A percentile compares a stretch with the other conserved stretches of the same genome.
phyloP scores from a whole-genome alignment of 352 stramenopile species.

The Phytophthora palmivora region DNA sequence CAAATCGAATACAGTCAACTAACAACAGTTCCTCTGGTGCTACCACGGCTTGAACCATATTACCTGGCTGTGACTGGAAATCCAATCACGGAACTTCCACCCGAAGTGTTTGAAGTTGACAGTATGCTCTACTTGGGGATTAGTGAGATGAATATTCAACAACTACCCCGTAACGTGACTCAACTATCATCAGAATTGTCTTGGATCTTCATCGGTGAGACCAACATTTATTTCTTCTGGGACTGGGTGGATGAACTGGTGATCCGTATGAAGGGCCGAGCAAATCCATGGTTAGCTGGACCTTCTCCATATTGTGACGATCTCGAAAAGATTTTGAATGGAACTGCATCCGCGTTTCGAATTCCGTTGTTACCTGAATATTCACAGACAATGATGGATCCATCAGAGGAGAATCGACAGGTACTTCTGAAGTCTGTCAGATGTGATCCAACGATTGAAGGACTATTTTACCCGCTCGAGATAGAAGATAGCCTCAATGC shows the following conservation, averaged over 20 bases:
- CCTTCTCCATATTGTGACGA: conserved; percentile 8
- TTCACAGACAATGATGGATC: conserved; percentile 15
- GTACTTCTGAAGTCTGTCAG: neutral
- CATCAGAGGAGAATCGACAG: conserved; percentile 5
- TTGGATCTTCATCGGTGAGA: conserved; percentile 9
- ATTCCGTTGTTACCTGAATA: conserved; percentile 4
- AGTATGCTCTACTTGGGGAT: conserved; percentile 13
- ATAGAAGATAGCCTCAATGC: conserved; percentile 15
- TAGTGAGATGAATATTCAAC: conserved; percentile 10
- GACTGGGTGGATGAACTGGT: conserved; percentile 19
- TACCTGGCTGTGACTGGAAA: conserved; percentile 36
- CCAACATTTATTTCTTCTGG: conserved; percentile 20
- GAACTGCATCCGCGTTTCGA: conserved; percentile 1
- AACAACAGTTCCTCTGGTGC: conserved; percentile 11
- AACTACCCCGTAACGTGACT: conserved; percentile 24
- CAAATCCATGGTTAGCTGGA: conserved; percentile 1
- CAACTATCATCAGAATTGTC: neutral
- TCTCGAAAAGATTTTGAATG: conserved; percentile 11
- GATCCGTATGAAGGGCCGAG: neutral
- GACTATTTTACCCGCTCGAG: conserved; percentile 11
- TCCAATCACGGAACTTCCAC: conserved; percentile 28
- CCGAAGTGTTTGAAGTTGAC: conserved; percentile 18
- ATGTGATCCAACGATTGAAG: conserved; percentile 1
- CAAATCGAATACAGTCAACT: conserved; percentile 31
- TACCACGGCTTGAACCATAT: conserved; percentile 11